Base-by-base conservation (phyloP, 2,329 filamentous ascomycete species). In the Hypocreales sp. region DNA sequence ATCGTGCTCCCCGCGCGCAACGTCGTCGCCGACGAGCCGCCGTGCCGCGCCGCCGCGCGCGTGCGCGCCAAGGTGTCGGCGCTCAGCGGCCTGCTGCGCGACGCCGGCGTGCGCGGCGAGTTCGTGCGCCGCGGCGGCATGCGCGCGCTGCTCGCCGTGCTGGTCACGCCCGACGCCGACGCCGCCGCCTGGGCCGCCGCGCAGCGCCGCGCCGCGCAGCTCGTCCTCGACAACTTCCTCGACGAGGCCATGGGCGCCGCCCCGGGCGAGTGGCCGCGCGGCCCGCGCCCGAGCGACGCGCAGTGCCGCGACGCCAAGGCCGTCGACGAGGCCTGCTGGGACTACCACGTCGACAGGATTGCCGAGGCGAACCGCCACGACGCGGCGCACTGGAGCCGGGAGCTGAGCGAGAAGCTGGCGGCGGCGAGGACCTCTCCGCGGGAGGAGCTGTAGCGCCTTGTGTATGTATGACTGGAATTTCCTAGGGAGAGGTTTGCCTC, bases 191-290 rank as follows among this genome's bases (percentile, higher is more conserved):
- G 70, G 55, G 58, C 58, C 10, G 42, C 50, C 2, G 60, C 65
- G 5, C 59, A 65, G 41, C 59, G 58, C 31, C 69, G 64, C 40
- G 61, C 66, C 15, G 68, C 64, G 2, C 58, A 70, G 33, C 55
- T 78, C 30, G 58, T 76, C 16, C 56, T 67, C 19, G 74, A 79
- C 41, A 72, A 61, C 33, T 79, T 79, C 41, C 51, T 79, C n/a
- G 73, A 79, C 40, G 61, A 64, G 34, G 60, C 66, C 31, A 72
- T 75, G 60, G 71, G 72, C 22, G 72, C 72, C 3, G 52, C 55
- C 15, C 35, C 62, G 12, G 67, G 68, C 0, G 50, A 67, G 34
- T 77, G 69, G 69, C 70, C 70, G 0, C 53, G 36, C 14, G 39
- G 36, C 13, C 35, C 40, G 5, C 48, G 48, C 26, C 39, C 44